Evolutionary conservation across 306 rosid species (phyloP).

Genomic region (Gleditsia sinensis): DNA sequence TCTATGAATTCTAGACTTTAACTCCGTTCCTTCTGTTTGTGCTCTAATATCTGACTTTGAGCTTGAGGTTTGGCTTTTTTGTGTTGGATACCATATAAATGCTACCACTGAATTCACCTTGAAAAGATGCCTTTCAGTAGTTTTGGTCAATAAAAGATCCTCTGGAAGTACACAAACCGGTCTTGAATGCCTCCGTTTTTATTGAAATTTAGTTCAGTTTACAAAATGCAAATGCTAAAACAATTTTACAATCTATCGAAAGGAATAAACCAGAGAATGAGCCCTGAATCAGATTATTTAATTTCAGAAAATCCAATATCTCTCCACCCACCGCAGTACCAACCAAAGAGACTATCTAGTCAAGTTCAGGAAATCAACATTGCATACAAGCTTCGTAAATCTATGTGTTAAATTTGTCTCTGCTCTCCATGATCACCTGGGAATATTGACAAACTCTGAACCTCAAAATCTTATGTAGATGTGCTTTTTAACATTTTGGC

Average conservation of each 20-base stretch:
- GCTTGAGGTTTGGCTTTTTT: conserved; percentile 4
- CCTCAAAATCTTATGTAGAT: not conserved
- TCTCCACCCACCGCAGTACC: no score
- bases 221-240: not conserved
- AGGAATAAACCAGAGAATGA: no score
- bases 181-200: not conserved
- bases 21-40: not conserved
- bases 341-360: not conserved
- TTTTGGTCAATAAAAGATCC: not conserved
- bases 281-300: no score
- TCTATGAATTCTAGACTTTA: conserved; percentile 12
- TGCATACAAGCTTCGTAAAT: not conserved
- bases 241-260: no score
- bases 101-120: conserved; percentile 2
- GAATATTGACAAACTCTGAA: conserved; percentile 23
- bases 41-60: conserved; percentile 22
- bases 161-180: not conserved
- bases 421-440: conserved; percentile 10
- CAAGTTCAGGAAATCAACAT: not conserved
- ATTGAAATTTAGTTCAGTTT: not conserved
- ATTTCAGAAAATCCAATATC: no score
- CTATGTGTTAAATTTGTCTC: not conserved
- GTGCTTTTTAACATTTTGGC: conserved; percentile 38
- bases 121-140: not conserved
- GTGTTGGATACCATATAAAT: conserved; percentile 20